Evolutionary conservation across 2,329 filamentous ascomycete species (phyloP), one percentile per base, ranked within the genome.

Genomic region (Sodiomyces alkalinus): DNA sequence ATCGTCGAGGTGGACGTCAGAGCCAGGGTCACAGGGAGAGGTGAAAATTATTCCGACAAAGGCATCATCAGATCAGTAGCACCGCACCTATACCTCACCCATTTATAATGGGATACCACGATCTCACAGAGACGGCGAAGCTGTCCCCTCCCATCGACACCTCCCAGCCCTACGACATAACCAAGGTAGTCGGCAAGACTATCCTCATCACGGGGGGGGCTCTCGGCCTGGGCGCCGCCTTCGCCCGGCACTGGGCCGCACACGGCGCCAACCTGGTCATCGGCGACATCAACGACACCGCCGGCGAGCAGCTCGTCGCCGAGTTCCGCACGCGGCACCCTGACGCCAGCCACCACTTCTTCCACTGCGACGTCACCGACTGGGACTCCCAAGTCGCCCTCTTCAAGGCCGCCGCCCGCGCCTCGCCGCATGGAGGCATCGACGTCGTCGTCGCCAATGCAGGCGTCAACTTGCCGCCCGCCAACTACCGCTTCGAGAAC

Each of bases 381-480:
- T 80, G 73, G 71, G 52, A 68, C 23, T 68, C 64, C 5, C 74
- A 80, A 42, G 65, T 72, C 25, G 52, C 60, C 17, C 57, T 80
- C 30, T 81, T 80, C 56, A 64, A 67, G 24, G 49, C 60, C 29
- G 72, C 72, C 3, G 53, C 58, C 20, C 52, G 54, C 29, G 50
- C 68, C 30, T 73, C 67, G 34, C 59, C 60, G 0, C 56, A 64
- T 28, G 59, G 62, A 11, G 60, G 61, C 9, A 62, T 79, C 36
- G 71, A 79, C 46, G 55, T 61, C 13, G 72, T 78, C 4, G 68
- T 79, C 25, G 71, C 74, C 35, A 78, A 77, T 42, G 75, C 75
- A 0, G 76, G 75, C 26, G 65, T 79, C 38, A 55, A 60, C 30
- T 33, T 47, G 18, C 33, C 39, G n/a, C 31, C 31, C 24, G 38